Evolutionary conservation across 257 asterid species (phyloP).

Genomic region (Cinchona pubescens): DNA sequence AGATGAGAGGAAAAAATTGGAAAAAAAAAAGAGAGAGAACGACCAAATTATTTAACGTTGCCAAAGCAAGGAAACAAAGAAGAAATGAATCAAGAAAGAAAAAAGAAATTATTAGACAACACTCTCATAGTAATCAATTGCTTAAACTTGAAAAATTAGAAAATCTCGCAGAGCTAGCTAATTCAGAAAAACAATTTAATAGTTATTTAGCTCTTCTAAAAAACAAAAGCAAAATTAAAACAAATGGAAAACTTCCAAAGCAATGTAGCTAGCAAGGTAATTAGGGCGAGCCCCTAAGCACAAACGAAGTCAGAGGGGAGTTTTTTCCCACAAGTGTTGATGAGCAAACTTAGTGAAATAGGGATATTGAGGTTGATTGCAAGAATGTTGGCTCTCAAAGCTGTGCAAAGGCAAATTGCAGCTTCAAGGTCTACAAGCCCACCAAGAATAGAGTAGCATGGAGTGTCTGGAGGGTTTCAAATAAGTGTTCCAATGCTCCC

Average conservation of each 20-base stretch:
- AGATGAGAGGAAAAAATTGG: background rate
- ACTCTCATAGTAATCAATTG: no score
- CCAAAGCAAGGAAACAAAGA: background rate
- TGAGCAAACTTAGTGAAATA: slow-evolving; percentile 56
- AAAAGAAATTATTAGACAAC: background rate
- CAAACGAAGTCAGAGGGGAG: slow-evolving; percentile 65
- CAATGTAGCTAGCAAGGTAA: no score
- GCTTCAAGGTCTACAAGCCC: slow-evolving; percentile 69
- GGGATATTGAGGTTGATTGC: slow-evolving; percentile 67
- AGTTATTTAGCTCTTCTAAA: background rate
- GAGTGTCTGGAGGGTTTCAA: slow-evolving; percentile 62
- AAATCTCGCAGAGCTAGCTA: slow-evolving; percentile 1
- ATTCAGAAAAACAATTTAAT: slow-evolving; percentile 13
- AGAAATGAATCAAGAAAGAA: background rate
- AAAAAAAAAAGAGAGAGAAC: background rate
- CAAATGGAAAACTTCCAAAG: background rate
- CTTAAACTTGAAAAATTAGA: background rate
- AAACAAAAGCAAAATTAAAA: background rate
- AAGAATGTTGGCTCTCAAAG: slow-evolving; percentile 63
- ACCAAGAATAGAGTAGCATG: slow-evolving; percentile 60
- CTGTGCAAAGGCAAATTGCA: slow-evolving; percentile 73
- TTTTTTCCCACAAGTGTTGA: slow-evolving; percentile 62
- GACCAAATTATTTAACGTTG: background rate
- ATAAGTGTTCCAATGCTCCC: slow-evolving; percentile 48
- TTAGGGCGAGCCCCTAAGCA: slow-evolving; percentile 26